Evolutionary conservation across 371 early-diverging fungal species (phyloP).

Genomic region (Lichtheimia ornata): DNA sequence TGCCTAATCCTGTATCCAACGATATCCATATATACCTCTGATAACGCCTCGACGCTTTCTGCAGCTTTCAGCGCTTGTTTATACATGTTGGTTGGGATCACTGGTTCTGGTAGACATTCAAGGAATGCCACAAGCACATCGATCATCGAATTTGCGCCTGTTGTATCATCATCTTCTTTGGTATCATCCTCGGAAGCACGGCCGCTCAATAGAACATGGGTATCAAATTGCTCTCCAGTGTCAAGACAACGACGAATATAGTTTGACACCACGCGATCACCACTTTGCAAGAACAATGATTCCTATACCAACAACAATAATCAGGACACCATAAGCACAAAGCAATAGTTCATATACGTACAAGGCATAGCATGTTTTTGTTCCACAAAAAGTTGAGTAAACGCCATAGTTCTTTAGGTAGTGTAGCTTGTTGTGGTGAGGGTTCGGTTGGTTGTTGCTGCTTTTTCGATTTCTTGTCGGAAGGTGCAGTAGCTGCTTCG

Average conservation of each 20-base stretch:
- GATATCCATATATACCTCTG: conserved; percentile 28
- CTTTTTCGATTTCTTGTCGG: conserved; percentile 7
- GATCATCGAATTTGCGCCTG: conserved; percentile 80
- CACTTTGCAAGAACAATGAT: conserved; percentile 69
- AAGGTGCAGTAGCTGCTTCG: conserved; percentile 18
- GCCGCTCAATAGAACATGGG: conserved; percentile 42
- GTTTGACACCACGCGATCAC: conserved; percentile 65
- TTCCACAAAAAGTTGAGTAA: conserved; percentile 78
- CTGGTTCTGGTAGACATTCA: conserved; percentile 73
- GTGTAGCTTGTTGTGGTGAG: conserved; percentile 53
- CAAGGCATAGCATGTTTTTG: conserved; percentile 35
- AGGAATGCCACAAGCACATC: conserved; percentile 75
- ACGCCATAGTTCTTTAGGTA: conserved; percentile 82
- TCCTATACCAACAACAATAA: conserved; percentile 32
- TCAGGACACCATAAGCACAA: too few species aligned
- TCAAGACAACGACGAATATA: conserved; percentile 86
- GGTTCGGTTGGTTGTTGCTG: neutral
- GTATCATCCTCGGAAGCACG: conserved; percentile 3
- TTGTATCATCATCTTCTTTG: conserved; percentile 14
- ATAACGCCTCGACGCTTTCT: conserved; percentile 40
- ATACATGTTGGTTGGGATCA: conserved; percentile 69
- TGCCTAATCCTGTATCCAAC: neutral
- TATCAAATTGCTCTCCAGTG: conserved; percentile 72
- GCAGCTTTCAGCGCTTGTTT: conserved; percentile 66
- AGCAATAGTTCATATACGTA: conserved; percentile 6